phyloP scores from a whole-genome alignment of 768 basidiomycete genomes.

The Clitopilus hobsonii region DNA sequence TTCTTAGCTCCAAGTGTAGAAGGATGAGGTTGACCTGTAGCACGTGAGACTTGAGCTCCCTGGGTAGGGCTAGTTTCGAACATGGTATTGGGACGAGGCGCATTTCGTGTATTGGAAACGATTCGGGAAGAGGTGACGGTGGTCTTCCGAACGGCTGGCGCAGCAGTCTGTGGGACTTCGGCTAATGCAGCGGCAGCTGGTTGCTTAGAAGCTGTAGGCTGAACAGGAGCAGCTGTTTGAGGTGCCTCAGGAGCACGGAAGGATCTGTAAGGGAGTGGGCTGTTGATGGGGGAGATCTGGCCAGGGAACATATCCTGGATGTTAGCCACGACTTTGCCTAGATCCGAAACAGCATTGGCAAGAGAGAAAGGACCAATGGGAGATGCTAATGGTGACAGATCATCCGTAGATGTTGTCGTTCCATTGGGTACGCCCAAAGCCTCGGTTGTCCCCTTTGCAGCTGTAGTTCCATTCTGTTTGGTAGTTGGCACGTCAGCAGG shows the following conservation, averaged over 20 bases:
- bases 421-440: neutral
- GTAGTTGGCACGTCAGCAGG: neutral
- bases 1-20: slow-evolving; percentile 23
- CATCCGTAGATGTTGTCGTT: neutral
- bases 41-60: slow-evolving; percentile 31
- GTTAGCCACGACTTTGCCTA: slow-evolving; percentile 15
- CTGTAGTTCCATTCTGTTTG: neutral
- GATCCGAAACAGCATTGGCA: slow-evolving; percentile 14
- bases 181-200: neutral
- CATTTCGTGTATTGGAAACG: slow-evolving; percentile 5
- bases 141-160: neutral
- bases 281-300: slow-evolving; percentile 13
- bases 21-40: slow-evolving; percentile 31
- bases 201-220: neutral
- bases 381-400: slow-evolving; percentile 4
- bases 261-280: slow-evolving; percentile 9
- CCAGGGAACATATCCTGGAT: slow-evolving; percentile 18
- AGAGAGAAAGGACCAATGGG: slow-evolving; percentile 15
- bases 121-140: neutral
- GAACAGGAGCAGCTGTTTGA: neutral
- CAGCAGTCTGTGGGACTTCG: neutral
- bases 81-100: slow-evolving; percentile 30
- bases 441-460: neutral
- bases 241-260: slow-evolving; percentile 1
- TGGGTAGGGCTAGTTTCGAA: slow-evolving; percentile 32